A percentile compares a stretch with the other conserved stretches of the same genome.
These are phyloP conservation scores for Ophiocytium majus DNA, from an alignment of 352 stramenopile species.

Conservation along the genomic window DNA sequence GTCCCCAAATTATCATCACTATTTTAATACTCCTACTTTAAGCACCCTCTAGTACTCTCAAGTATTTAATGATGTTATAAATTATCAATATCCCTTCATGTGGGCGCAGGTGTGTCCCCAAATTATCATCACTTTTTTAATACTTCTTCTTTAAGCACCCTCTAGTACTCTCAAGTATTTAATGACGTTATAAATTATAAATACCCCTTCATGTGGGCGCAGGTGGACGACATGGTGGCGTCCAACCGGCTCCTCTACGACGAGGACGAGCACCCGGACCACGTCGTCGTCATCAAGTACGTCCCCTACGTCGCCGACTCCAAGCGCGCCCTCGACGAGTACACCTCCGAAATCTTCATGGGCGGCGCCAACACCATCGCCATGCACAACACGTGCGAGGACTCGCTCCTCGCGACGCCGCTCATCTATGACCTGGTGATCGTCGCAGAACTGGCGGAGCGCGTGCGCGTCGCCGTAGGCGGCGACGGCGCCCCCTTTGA, in stretches of 20 bases:
- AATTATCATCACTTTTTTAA: too few relatives aligned
- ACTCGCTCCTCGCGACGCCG: constrained; percentile 94
- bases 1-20: too few relatives aligned
- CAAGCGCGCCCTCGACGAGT: constrained; percentile 99
- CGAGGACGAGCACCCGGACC: constrained; percentile 96
- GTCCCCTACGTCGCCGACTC: constrained; percentile 97
- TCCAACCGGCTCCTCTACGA: constrained; percentile 95
- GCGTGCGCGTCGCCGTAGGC: constrained; percentile 80
- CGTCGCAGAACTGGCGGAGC: constrained; percentile 92
- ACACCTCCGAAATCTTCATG: constrained; percentile 99
- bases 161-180: too few relatives aligned
- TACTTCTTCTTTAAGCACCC: too few relatives aligned
- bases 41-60: too few relatives aligned
- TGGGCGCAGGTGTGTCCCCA: too few relatives aligned
- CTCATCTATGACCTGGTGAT: constrained; percentile 98
- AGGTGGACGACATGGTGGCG: constrained; percentile 94
- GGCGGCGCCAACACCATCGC: constrained; percentile 98
- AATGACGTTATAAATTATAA: too few relatives aligned
- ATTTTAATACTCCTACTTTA: too few relatives aligned
- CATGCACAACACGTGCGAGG: constrained; percentile 99
- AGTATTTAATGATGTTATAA: too few relatives aligned
- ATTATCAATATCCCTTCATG: too few relatives aligned
- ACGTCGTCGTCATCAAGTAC: constrained; percentile 99
- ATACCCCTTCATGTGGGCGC: too few relatives aligned
- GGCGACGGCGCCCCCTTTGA: constrained; percentile 70